Base-by-base conservation (phyloP, 2,329 filamentous ascomycete species). In the Trichophyton schoenleinii region DNA sequence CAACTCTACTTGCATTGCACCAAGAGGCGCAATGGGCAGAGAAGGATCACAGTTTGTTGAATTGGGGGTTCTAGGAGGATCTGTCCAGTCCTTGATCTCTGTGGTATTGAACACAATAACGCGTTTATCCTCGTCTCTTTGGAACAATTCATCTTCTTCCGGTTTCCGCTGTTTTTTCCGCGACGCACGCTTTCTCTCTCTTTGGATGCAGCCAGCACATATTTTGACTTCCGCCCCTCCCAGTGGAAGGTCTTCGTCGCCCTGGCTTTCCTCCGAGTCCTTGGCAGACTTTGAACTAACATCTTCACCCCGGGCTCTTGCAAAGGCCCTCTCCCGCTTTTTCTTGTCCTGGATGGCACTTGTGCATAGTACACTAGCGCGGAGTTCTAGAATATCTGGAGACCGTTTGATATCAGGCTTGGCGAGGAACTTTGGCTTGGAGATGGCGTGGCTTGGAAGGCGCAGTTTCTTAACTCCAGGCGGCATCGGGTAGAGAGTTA, bases 141-240 rank as follows among this genome's bases (percentile, higher is more conserved):
- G 85, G 83, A 92, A 97, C 38, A 89, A 79, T 72, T 94, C 87
- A 70, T 97, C 91, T 70, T 97, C 92, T 63, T 96, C 91, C 0
- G 87, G 86, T 70, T 95, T 94, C 77, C 95, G 94, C 64, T 89
- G 83, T 79, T 96, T 96, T 76, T 97, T 97, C 58, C 94, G 82
- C 1, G 87, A 89, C 8, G 91, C 91, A 59, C 94, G 84, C 76
- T 97, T 97, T 60, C 89, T 83, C 74, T 99, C 94, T 65, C 94
- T 83, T 61, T 87, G 87, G 69, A 96, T 94, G 74, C 94, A 99
- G n/a, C 90, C 89, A 28, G 80, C 75, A 74, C 94, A 99, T 64
- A 97, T 97, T 67, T 87, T 85, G 18, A 99, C 90, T 67, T 96
- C 90, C n/a, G 89, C 94, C 49, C 94, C 94, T 67, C 95, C 91